Base-by-base conservation (phyloP, 352 stramenopile genomes). In the Phytophthora vignae region DNA sequence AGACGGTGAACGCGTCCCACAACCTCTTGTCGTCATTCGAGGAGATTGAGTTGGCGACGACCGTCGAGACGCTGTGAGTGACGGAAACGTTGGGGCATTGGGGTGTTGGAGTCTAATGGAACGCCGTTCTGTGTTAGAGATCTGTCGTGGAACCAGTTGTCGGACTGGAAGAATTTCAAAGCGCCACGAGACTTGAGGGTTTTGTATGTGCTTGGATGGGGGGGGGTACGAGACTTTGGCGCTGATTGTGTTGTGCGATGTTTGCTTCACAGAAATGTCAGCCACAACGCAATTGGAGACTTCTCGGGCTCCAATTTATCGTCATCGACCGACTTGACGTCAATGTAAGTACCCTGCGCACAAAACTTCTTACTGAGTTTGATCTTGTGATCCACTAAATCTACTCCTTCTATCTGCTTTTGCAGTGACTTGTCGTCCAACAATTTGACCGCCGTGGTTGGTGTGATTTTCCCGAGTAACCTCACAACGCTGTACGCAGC, bases 381-480 rank as follows among this genome's bases (percentile, higher is more conserved):
- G 11, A 36, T 21, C 17, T 7, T 60, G 15, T 55, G 14, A 38
- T 33, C 36, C 36, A 42, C 36, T 42, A 15, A 38, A 42, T 4
- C 1, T 12, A n/a, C 19, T 25, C 8, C 29, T 48, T 1, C 31
- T 31, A 25, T 29, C 27, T 8, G 5, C 1, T 57, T 60, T 19
- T 56, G 52, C 50, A 71, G 55, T 21, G 69, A 81, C 38, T 70
- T 83, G 49, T 83, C 76, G 19, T 78, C 55, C 1, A 83, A 83
- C 49, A 69, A 58, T 4, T 25, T 83, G 42, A 73, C 71, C 55
- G 50, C 63, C 15, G 46, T 80, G 19, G 66, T 74, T 27, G 76
- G 73, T 38, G 53, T 81, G 19, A 70, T 81, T 36, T 74, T 83
- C 11, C 73, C 76, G 6, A 63, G 31, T 10, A 77, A 76, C 14